Evolutionary conservation across 176 grass and related monocot species (phyloP), one percentile per base, ranked within the genome.

Genomic region (Canna indica): DNA sequence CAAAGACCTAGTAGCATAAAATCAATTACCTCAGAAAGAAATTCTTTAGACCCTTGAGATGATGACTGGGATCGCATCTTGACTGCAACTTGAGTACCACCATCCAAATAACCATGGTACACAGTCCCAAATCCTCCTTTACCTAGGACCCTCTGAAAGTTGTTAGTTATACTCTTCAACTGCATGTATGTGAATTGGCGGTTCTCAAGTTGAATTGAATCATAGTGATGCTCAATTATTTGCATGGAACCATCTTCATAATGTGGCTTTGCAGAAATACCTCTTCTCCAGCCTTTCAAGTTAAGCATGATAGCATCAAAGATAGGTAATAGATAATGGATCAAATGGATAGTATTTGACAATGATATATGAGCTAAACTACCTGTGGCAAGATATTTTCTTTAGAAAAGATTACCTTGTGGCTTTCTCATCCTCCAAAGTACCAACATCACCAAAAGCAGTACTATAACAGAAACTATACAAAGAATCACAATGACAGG

Each of bases 401-500:
- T 35, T 3, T 7, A 52, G 20, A 11, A 31, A 52, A 50, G 2
- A 2, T 20, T 34, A 52, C 45, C 45, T 33, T 10, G 0, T 48
- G 24, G 13, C 28, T 9, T 70, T 70, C 26, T 70, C 44, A 70
- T 7, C 14, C 25, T 70, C 9, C 11, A 48, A 7, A 70, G 28
- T 20, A 47, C 10, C n/a, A 50, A 29, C 18, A 52, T 17, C 13
- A 34, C 9, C 26, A 50, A 11, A 18, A 70, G 68, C 13, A 70
- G 4, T 9, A 70, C 9, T 0, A 70, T 14, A 7, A 18, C 26
- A 48, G 44, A 1, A 48, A 48, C 42, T 10, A 70, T 22, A 18
- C 42, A 50, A 47, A 70, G 41, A 70, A 70, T 70, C 6, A 70
- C 68, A 70, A 70, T 48, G 4, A 48, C 27, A 48, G 68, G 27